These are phyloP conservation scores for Pilatotrama ljubarskyi DNA, from an alignment of 768 basidiomycete species.

Conservation along the genomic window DNA sequence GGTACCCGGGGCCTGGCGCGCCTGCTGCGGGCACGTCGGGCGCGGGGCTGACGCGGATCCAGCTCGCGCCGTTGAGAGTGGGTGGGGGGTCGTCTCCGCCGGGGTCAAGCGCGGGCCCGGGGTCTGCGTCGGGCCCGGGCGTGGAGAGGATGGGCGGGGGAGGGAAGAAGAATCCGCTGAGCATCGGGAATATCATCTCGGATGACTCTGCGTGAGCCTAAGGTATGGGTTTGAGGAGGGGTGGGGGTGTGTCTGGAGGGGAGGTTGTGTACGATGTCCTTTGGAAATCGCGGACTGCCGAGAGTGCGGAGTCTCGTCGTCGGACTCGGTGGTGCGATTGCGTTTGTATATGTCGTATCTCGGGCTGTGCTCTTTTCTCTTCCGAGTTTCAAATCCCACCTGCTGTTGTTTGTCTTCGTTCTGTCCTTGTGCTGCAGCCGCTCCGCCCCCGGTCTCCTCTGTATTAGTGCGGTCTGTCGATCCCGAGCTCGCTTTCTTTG, in stretches of 20 bases:
- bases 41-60: slow-evolving; percentile 39
- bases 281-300: too few relatives aligned
- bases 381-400: too few relatives aligned
- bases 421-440: too few relatives aligned
- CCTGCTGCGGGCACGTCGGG: slow-evolving; percentile 1
- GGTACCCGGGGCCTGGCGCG: background rate
- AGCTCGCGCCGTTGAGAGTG: slow-evolving; percentile 54
- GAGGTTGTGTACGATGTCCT: background rate
- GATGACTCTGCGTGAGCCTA: slow-evolving; percentile 23
- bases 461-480: background rate
- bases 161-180: slow-evolving; percentile 35
- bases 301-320: background rate
- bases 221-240: background rate
- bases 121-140: background rate
- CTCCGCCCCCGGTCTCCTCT: background rate
- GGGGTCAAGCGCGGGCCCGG: slow-evolving; percentile 2
- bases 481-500: background rate
- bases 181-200: slow-evolving; percentile 33
- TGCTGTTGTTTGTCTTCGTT: too few relatives aligned
- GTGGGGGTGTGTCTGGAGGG: too few relatives aligned
- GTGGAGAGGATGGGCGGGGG: slow-evolving; percentile 9
- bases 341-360: too few relatives aligned
- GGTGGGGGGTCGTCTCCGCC: slow-evolving; percentile 23
- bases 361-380: too few relatives aligned
- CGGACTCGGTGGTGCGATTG: too few relatives aligned